phyloP scores from a whole-genome alignment of 2,329 filamentous ascomycete species.

The Hymenoscyphus occultus region DNA sequence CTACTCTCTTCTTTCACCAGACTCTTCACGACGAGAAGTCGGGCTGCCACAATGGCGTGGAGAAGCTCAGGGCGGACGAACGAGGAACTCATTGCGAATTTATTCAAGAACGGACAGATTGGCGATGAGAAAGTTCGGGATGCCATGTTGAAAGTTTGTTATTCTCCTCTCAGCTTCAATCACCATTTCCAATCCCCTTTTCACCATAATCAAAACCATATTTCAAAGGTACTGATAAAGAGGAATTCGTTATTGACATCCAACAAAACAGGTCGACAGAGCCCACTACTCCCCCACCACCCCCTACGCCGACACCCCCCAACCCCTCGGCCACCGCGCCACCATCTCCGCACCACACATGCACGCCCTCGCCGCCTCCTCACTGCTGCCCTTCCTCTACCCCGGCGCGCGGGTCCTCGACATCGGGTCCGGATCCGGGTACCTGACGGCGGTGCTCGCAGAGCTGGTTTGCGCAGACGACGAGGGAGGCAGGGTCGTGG shows the following conservation, averaged over 20 bases:
- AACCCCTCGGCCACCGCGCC: constrained; percentile 63
- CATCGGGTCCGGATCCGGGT: constrained; percentile 74
- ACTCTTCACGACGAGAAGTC: not conserved
- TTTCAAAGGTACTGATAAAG: too few relatives aligned
- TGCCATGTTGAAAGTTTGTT: constrained; percentile 71
- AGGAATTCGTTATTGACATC: too few relatives aligned
- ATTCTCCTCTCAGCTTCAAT: not conserved
- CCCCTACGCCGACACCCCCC: constrained; percentile 64
- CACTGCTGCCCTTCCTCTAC: constrained; percentile 55
- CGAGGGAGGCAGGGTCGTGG: too few relatives aligned
- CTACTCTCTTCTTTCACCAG: not conserved
- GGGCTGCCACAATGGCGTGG: constrained; percentile 72
- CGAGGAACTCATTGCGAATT: constrained; percentile 71
- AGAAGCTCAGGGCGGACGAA: constrained; percentile 75
- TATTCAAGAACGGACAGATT: constrained; percentile 70
- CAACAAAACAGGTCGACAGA: constrained; percentile 68
- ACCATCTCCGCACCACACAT: constrained; percentile 74
- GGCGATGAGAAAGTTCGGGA: constrained; percentile 66
- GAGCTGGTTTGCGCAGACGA: too few relatives aligned
- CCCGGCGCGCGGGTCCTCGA: constrained; percentile 60
- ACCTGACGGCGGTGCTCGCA: constrained; percentile 91
- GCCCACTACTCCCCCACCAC: constrained; percentile 76
- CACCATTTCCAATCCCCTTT: not conserved
- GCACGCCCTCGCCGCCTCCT: constrained; percentile 64
- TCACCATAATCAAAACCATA: not conserved